phyloP scores from a whole-genome alignment of 495 filamentous ascomycete genomes.

The Aspergillus cristatus region DNA sequence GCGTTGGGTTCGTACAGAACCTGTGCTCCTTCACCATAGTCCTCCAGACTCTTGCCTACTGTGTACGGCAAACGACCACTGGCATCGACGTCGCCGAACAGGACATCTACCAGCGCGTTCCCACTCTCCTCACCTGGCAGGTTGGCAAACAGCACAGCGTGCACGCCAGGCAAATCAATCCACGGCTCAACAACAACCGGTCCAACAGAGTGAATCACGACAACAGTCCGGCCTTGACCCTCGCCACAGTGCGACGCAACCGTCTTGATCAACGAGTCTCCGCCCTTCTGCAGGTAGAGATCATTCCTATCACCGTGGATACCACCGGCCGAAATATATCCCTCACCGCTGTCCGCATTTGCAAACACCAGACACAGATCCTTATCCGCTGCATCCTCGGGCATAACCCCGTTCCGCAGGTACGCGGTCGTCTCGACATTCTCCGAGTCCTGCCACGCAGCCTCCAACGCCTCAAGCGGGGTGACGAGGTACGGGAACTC shows the following conservation, averaged over 20 bases:
- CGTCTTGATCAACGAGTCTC: slow-evolving; percentile 59
- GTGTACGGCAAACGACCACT: slow-evolving; percentile 87
- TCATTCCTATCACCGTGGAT: slow-evolving; percentile 78
- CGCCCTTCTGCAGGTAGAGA: slow-evolving; percentile 66
- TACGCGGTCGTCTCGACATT: slow-evolving; percentile 51
- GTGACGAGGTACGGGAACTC: slow-evolving; percentile 76
- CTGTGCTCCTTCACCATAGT: slow-evolving; percentile 74
- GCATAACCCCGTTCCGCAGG: slow-evolving; percentile 46
- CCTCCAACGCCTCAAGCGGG: slow-evolving; percentile 56
- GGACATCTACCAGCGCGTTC: slow-evolving; percentile 70
- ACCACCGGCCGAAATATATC: slow-evolving; percentile 51
- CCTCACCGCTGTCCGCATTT: slow-evolving; percentile 55
- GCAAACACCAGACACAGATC: slow-evolving; percentile 61
- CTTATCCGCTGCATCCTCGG: slow-evolving; percentile 30
- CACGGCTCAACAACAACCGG: slow-evolving; percentile 78
- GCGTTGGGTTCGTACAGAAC: slow-evolving; percentile 68
- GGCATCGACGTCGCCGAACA: slow-evolving; percentile 79
- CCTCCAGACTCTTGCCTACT: slow-evolving; percentile 66
- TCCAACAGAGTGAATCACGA: slow-evolving; percentile 86
- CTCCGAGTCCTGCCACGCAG: slow-evolving; percentile 48
- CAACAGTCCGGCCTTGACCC: slow-evolving; percentile 61
- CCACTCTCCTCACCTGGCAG: slow-evolving; percentile 88
- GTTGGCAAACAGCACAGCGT: slow-evolving; percentile 77
- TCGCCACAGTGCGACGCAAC: slow-evolving; percentile 64
- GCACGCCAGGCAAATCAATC: slow-evolving; percentile 70